phyloP scores from a whole-genome alignment of 441 rosid genomes.

The Syzygium malaccense region DNA sequence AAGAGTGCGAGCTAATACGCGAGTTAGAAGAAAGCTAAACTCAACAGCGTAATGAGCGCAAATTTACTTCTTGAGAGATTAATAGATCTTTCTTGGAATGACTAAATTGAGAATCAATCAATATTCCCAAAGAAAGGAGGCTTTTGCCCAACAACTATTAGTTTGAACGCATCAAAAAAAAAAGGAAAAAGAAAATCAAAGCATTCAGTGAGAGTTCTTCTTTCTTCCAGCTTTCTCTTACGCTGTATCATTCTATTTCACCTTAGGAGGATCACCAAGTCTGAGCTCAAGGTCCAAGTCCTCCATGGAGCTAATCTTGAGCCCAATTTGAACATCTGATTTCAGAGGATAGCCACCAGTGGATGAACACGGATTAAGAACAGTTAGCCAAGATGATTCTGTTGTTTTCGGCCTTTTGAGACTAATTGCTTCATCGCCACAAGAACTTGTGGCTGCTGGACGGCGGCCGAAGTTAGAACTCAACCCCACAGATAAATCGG shows the following conservation, averaged over 20 bases:
- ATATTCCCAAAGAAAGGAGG: neutral
- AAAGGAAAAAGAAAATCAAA: neutral
- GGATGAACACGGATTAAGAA: conserved; percentile 3
- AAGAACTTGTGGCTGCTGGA: neutral
- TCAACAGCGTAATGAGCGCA: neutral
- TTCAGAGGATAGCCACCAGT: conserved; percentile 8
- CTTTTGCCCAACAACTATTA: neutral
- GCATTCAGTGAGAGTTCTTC: neutral
- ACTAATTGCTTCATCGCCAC: conserved; percentile 3
- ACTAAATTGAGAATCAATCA: neutral
- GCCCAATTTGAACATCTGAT: conserved; percentile 19
- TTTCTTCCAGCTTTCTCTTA: neutral
- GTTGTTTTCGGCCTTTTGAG: conserved; percentile 25
- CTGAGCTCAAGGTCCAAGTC: conserved; percentile 94
- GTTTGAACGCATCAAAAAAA: neutral
- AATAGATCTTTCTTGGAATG: neutral
- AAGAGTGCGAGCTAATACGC: neutral
- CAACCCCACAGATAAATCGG: conserved; percentile 39
- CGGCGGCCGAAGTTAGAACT: conserved; percentile 15
- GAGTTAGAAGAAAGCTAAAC: neutral
- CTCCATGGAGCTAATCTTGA: conserved; percentile 28
- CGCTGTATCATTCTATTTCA: conserved; percentile 14
- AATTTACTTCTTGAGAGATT: neutral
- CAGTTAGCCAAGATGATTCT: conserved; percentile 14
- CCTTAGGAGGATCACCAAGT: conserved; percentile 54